Conservation (phyloP, 2,329 filamentous ascomycete species). For the Trichoderma sp. region DNA sequence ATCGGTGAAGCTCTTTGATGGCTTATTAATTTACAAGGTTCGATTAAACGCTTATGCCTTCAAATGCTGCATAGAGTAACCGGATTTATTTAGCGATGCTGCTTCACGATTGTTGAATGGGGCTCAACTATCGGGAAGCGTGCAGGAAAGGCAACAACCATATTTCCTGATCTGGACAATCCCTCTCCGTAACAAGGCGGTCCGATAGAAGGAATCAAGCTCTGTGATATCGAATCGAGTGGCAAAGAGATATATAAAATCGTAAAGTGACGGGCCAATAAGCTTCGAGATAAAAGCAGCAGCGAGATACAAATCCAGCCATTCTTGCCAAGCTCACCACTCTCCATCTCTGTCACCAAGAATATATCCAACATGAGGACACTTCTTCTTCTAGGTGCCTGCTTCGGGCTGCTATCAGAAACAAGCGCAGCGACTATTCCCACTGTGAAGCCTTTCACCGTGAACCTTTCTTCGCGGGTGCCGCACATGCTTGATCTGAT, state of each 20-base stretch:
- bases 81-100: not conserved
- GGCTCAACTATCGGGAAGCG: not conserved
- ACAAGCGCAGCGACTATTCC: not conserved
- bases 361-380: not conserved
- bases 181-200: not conserved
- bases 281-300: not conserved
- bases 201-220: not conserved
- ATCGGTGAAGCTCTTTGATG: not conserved
- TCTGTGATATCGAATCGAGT: not conserved
- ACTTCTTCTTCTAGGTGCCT: not conserved
- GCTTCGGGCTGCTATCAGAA: not conserved
- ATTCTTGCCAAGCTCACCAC: not conserved
- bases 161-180: not conserved
- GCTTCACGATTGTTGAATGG: not conserved
- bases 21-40: not conserved
- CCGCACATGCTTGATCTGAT: conserved; percentile 33
- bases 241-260: not conserved
- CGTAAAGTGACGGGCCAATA: not conserved
- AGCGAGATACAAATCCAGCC: not conserved
- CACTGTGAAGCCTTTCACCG: not conserved
- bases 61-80: not conserved
- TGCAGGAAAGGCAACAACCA: conserved; percentile 1
- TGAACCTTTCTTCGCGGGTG: conserved; percentile 11
- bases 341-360: not conserved
- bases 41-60: not conserved